phyloP scores from a whole-genome alignment of 106 monocot genomes.

The Posidonia australis region DNA sequence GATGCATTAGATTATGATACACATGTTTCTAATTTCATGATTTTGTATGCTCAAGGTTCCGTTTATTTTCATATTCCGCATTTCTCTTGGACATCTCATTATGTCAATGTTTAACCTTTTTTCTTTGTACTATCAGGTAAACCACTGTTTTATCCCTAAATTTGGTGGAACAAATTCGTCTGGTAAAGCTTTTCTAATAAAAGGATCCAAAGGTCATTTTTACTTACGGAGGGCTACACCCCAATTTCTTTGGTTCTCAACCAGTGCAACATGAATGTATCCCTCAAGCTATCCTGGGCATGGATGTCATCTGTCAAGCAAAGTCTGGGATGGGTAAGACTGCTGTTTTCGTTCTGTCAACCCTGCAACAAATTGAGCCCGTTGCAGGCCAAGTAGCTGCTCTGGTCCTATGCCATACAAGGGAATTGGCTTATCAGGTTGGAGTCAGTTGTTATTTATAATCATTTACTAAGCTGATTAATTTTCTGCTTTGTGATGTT shows the following conservation, averaged over 20 bases:
- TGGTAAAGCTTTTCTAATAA: constrained; percentile 67
- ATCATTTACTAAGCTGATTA: neutral
- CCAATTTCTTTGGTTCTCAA: constrained; percentile 93
- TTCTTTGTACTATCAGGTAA: constrained; percentile 41
- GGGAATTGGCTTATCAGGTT: constrained; percentile 97
- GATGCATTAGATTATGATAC: too few species aligned
- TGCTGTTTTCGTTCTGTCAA: constrained; percentile 94
- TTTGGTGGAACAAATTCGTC: constrained; percentile 56
- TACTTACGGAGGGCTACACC: constrained; percentile 73
- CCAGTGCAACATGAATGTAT: constrained; percentile 99
- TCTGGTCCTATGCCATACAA: constrained; percentile 87
- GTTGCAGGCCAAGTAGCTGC: constrained; percentile 93
- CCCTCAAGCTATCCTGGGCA: constrained; percentile 98
- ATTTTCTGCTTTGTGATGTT: neutral
- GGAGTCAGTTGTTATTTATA: neutral
- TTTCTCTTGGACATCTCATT: neutral
- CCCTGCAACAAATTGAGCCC: constrained; percentile 94
- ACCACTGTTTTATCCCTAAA: constrained; percentile 44
- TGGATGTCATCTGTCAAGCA: constrained; percentile 99
- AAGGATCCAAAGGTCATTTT: constrained; percentile 64
- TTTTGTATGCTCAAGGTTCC: too few species aligned
- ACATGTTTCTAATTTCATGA: too few species aligned
- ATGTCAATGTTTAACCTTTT: neutral
- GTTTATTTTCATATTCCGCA: too few species aligned
- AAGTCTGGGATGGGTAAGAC: constrained; percentile 99